Base-by-base conservation (phyloP, 2,329 filamentous ascomycete genomes). In the Lachnellula suecica region DNA sequence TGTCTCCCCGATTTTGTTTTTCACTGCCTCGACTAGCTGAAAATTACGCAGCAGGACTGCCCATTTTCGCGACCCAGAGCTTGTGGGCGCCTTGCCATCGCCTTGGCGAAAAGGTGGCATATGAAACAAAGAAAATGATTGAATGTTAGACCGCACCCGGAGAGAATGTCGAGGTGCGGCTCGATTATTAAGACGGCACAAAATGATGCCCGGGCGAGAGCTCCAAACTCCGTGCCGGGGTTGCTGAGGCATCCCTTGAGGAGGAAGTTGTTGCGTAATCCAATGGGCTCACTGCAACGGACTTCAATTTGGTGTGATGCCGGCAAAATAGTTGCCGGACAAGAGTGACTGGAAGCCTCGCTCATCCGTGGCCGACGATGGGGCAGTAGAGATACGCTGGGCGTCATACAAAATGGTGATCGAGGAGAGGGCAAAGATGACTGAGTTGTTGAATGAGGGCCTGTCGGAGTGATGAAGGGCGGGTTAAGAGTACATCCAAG, bases 31-130 rank as follows among this genome's bases (percentile, higher is more conserved):
- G 47, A 87, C 83, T 2, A 97, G 83, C 19, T 84, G 83, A 58
- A 86, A 81, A 63, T 91, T 96, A 51, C 93, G 89, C 57, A 96
- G 77, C 45, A 89, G 85, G 9, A 97, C 89, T 6, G 87, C 76
- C 53, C 91, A 89, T 69, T 93, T 95, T n/a, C n/a, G n/a, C n/a
- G n/a, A n/a, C n/a, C n/a, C n/a, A n/a, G n/a, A n/a, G n/a, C n/a
- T n/a, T n/a, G n/a, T n/a, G n/a, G n/a, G n/a, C n/a, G n/a, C n/a
- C n/a, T n/a, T n/a, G n/a, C n/a, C n/a, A n/a, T n/a, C n/a, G n/a
- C n/a, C n/a, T n/a, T n/a, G n/a, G n/a, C n/a, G n/a, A n/a, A n/a
- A n/a, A n/a, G n/a, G n/a, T n/a, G n/a, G n/a, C n/a, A n/a, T n/a
- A n/a, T n/a, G n/a, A n/a, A n/a, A n/a, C n/a, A n/a, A n/a, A n/a